A percentile compares a stretch with the other conserved stretches of the same genome.
Evolutionary conservation across 2,329 filamentous ascomycete species (phyloP).

Genomic region (Bipolaris victoriae): DNA sequence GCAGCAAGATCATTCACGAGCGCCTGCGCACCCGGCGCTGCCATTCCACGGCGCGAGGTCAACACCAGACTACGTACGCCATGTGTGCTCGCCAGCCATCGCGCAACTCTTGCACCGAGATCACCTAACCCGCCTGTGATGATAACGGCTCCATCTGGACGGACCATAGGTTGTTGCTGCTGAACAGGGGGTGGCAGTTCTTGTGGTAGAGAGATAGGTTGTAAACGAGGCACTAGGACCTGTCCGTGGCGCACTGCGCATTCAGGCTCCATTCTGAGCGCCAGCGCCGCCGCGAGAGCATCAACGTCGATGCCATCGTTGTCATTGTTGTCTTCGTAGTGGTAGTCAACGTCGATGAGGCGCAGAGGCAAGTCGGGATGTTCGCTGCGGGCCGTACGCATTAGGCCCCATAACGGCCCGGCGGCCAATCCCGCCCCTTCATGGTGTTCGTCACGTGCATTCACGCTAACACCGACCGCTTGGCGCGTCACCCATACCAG

Average conservation of each 20-base stretch:
- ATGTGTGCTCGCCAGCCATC: not conserved
- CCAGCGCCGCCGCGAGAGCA: no score
- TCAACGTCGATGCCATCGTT: no score
- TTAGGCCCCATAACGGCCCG: not conserved
- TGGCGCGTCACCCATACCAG: no score
- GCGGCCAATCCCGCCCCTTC: no score
- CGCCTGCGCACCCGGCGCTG: not conserved
- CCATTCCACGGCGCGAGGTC: not conserved
- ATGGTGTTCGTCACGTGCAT: no score
- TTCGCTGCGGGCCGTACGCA: not conserved
- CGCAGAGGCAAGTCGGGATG: not conserved
- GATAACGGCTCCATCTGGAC: not conserved
- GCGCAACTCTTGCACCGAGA: not conserved
- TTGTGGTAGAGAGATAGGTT: not conserved
- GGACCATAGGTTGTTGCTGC: not conserved
- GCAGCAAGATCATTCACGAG: not conserved
- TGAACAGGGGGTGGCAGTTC: no score
- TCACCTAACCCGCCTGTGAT: not conserved
- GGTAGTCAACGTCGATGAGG: not conserved
- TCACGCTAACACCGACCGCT: no score
- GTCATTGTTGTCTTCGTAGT: not conserved
- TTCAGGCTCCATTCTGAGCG: not conserved
- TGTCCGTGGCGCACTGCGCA: not conserved
- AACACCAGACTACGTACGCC: not conserved
- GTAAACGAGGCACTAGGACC: not conserved